A percentile compares a stretch with the other conserved stretches of the same genome.
Conservation (phyloP, 257 asterid genomes). For the Coffea eugenioides region DNA sequence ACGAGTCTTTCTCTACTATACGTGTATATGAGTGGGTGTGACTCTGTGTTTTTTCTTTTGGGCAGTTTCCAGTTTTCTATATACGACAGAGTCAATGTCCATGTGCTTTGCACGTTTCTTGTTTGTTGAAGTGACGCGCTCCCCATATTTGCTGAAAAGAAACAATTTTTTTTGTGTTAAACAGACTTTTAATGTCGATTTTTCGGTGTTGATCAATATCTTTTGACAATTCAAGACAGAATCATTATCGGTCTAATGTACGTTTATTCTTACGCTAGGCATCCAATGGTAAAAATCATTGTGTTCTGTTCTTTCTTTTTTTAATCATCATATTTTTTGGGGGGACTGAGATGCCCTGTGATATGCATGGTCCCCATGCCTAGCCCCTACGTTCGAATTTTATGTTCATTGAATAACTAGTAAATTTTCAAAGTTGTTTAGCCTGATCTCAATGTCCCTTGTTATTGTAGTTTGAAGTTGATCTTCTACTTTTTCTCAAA, state of each 20-base stretch:
- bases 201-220: background rate
- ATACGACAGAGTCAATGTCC: background rate
- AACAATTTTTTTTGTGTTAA: background rate
- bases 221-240: slow-evolving; percentile 5
- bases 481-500: background rate
- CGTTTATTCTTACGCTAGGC: slow-evolving; percentile 9
- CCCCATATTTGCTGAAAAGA: background rate
- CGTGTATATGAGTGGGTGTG: background rate
- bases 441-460: background rate
- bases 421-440: background rate
- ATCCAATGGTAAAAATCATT: slow-evolving; percentile 16
- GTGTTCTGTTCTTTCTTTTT: background rate
- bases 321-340: background rate
- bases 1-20: background rate
- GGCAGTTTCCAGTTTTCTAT: background rate
- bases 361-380: background rate
- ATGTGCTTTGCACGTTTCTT: background rate
- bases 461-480: background rate
- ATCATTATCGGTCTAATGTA: slow-evolving; percentile 5
- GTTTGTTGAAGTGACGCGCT: slow-evolving; percentile 1
- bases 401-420: background rate
- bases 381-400: background rate
- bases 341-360: slow-evolving; percentile 8
- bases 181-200: background rate
- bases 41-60: background rate